These are phyloP conservation scores for Metarhizium rileyi DNA, from an alignment of 2,329 filamentous ascomycete genomes.

Conservation along the genomic window DNA sequence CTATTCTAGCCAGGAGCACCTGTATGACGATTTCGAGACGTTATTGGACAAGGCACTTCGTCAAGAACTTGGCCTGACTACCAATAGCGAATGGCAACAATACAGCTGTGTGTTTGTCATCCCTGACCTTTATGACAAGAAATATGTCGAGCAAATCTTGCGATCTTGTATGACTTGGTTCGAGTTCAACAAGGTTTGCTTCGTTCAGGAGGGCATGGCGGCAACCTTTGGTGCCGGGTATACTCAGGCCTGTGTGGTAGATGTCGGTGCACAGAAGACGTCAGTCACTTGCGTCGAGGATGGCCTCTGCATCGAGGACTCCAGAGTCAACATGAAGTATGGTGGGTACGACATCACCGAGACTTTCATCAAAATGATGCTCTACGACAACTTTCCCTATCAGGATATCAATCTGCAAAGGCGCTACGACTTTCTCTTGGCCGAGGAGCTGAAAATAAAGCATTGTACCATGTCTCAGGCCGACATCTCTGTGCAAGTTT, in stretches of 20 bases:
- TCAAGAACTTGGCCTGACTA: conserved; percentile 69
- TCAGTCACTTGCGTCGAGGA: conserved; percentile 96
- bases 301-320: conserved; percentile 89
- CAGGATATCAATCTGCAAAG: conserved; percentile 84
- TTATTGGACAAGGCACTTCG: conserved; percentile 81
- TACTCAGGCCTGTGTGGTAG: conserved; percentile 87
- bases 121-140: conserved; percentile 92
- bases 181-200: conserved; percentile 79
- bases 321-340: conserved; percentile 87
- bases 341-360: conserved; percentile 90
- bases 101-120: conserved; percentile 98
- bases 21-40: conserved; percentile 79
- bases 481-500: conserved; percentile 79
- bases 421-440: conserved; percentile 84
- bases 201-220: conserved; percentile 92
- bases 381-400: conserved; percentile 93
- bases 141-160: conserved; percentile 75
- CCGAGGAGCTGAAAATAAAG: conserved; percentile 91
- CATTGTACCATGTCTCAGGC: conserved; percentile 86
- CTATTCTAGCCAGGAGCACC: conserved; percentile 67
- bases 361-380: conserved; percentile 95
- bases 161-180: conserved; percentile 84
- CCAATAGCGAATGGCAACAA: conserved; percentile 72
- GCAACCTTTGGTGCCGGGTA: conserved; percentile 93
- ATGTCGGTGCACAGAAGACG: conserved; percentile 94